Evolutionary conservation across 192 early-diverging fungal species (phyloP), one percentile per base, ranked within the genome.

Genomic region (Linnemannia hyalina): DNA sequence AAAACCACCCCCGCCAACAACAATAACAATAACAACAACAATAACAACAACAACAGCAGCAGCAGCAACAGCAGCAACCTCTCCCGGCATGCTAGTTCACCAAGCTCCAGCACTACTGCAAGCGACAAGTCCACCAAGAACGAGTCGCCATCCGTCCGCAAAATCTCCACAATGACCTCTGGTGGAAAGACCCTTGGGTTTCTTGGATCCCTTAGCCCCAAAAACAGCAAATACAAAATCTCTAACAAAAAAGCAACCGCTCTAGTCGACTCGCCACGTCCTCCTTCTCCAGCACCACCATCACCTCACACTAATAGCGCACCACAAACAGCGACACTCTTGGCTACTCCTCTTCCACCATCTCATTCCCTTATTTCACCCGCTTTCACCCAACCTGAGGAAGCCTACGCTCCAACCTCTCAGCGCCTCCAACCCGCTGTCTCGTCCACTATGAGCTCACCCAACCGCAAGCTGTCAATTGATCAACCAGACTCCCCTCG

Each of bases 131-230:
- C n/a, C 75, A 32, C 60, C 36, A 76, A 60, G 40, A 76, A 49
- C 42, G n/a, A 18, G 32, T 16, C 29, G 7, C 26, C 73, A 57
- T 22, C 65, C n/a, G 44, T 73, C 41, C 42, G 42, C 44, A 69
- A 41, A 44, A 49, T 69, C 18, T 11, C 57, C 46, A n/a, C 36
- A 32, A 22, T 65, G 60, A 65, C 60, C 60, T 41, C 73, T 41
- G 73, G 77, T 13, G 55, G 70, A 32, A 86, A 78, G 38, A 35
- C 78, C 32, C 54, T 77, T 60, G 60, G 70, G 44, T 81, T 86
- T 40, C 26, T 86, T 20, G 79, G 84, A 29, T 73, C 80, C 23
- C 79, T 86, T 26, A 78, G 79, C 40, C 76, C 79, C 38, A 86
- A 81, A 63, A 80, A 36, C 46, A 86, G 71, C 46, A 76, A 49